phyloP scores from a whole-genome alignment of 1,139 yeast genomes.

The Taphrina populina region DNA sequence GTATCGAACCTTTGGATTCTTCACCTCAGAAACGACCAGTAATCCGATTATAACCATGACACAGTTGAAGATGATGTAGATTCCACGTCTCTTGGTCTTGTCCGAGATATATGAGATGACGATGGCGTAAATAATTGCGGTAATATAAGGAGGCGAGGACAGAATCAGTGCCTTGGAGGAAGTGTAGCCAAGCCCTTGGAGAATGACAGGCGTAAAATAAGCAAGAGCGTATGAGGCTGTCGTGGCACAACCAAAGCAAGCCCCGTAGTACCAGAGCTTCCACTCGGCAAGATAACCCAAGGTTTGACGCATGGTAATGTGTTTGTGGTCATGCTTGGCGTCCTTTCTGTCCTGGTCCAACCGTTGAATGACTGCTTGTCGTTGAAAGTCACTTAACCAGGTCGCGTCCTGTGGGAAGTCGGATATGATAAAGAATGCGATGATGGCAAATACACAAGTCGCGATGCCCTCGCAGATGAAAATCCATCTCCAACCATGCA shows the following conservation, averaged over 20 bases:
- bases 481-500: constrained; percentile 66
- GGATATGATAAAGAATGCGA: constrained; percentile 64
- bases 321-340: constrained; percentile 32
- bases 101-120: constrained; percentile 51
- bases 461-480: constrained; percentile 68
- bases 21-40: constrained; percentile 53
- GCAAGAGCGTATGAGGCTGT: constrained; percentile 61
- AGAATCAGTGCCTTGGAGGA: constrained; percentile 55
- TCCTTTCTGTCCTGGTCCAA: constrained; percentile 43
- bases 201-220: constrained; percentile 60
- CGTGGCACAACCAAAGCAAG: constrained; percentile 44
- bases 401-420: constrained; percentile 57
- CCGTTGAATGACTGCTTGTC: constrained; percentile 53
- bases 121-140: constrained; percentile 56
- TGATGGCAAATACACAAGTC: constrained; percentile 58
- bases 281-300: constrained; percentile 18
- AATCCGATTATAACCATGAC: constrained; percentile 51
- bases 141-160: constrained; percentile 64
- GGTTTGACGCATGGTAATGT: constrained; percentile 16
- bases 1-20: constrained; percentile 58
- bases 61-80: constrained; percentile 54
- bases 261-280: constrained; percentile 32
- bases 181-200: constrained; percentile 55
- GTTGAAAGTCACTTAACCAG: constrained; percentile 53
- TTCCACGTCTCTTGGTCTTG: constrained; percentile 58